phyloP scores from a whole-genome alignment of 768 basidiomycete genomes.

The Podaxis sp. region DNA sequence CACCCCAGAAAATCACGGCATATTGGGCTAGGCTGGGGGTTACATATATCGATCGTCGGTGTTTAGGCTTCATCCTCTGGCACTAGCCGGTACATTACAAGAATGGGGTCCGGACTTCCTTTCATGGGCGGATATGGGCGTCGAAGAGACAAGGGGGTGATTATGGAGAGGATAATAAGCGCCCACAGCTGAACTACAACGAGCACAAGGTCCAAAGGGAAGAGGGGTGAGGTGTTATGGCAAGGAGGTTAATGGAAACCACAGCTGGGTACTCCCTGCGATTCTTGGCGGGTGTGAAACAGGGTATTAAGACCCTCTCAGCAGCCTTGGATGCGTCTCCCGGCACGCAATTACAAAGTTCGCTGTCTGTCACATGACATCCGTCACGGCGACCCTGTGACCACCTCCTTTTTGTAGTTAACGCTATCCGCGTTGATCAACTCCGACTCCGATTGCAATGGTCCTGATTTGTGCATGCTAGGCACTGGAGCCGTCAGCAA shows the following conservation, averaged over 20 bases:
- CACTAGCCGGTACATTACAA: not conserved
- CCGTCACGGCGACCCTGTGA: constrained; percentile 1
- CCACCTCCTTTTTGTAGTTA: not conserved
- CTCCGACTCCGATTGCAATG: constrained; percentile 11
- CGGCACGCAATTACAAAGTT: not conserved
- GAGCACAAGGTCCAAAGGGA: not conserved
- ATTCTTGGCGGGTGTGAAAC: no score
- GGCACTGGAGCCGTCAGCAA: not conserved
- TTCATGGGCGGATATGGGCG: not conserved
- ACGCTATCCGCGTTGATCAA: constrained; percentile 6
- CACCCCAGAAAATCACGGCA: not conserved
- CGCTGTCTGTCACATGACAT: not conserved
- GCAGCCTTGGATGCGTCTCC: no score
- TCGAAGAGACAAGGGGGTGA: not conserved
- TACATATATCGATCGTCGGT: not conserved
- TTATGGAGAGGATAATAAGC: not conserved
- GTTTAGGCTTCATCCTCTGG: not conserved
- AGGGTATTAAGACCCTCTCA: no score
- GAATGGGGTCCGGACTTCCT: not conserved
- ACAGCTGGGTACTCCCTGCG: no score
- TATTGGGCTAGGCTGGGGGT: not conserved
- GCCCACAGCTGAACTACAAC: not conserved
- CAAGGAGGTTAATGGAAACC: no score
- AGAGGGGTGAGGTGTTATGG: no score
- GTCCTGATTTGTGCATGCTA: not conserved